Evolutionary conservation across 495 filamentous ascomycete species (phyloP).

Genomic region (Rostrohypoxylon terebratum): DNA sequence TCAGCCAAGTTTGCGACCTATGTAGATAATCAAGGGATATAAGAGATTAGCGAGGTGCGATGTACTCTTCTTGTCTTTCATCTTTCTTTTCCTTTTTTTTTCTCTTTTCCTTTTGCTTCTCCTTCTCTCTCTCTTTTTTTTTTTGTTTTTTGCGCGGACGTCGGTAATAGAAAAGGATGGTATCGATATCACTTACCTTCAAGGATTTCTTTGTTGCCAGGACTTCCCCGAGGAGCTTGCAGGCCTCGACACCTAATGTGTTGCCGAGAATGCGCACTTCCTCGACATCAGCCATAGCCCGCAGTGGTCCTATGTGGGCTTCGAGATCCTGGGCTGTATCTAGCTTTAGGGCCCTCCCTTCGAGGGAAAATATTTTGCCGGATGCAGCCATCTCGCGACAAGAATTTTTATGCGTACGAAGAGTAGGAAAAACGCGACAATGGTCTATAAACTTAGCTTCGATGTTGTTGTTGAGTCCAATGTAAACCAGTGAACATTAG

Average conservation of each 20-base stretch:
- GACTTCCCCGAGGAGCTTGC: constrained; percentile 81
- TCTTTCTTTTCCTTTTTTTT: not conserved
- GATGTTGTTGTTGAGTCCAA: constrained; percentile 3
- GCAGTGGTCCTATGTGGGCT: constrained; percentile 80
- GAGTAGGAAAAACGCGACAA: not conserved
- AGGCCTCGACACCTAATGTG: constrained; percentile 90
- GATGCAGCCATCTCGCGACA: constrained; percentile 56
- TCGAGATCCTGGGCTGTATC: constrained; percentile 87
- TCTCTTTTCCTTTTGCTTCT: not conserved
- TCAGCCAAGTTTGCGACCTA: constrained; percentile 91
- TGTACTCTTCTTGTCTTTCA: too few relatives aligned
- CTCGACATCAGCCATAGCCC: constrained; percentile 78
- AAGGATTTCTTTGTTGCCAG: constrained; percentile 84
- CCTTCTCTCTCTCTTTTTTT: not conserved
- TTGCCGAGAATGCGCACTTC: constrained; percentile 88
- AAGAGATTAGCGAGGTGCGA: constrained; percentile 42
- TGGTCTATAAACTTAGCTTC: constrained; percentile 9
- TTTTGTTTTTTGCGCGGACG: not conserved
- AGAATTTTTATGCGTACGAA: not conserved
- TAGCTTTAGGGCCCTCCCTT: constrained; percentile 90
- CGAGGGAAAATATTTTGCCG: constrained; percentile 85
- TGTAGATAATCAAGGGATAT: not conserved
- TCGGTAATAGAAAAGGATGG: not conserved
- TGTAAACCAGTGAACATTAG: not conserved
- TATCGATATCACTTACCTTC: constrained; percentile 65